Conservation (phyloP, 345 rosid species). For the Toxicodendron radicans region DNA sequence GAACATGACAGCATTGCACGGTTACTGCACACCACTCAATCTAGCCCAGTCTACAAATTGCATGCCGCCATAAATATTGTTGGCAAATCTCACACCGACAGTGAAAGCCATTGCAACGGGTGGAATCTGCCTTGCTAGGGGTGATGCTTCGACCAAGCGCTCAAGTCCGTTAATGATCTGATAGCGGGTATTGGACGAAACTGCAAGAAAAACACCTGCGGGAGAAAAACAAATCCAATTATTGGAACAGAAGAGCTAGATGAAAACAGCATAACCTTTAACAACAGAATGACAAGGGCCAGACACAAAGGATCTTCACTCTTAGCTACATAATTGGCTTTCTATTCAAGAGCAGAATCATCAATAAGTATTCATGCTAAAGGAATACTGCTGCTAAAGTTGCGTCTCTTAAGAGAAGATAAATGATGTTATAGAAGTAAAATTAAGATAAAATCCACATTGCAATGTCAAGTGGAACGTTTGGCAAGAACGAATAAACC, state of each 20-base stretch:
- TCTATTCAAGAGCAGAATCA: not conserved
- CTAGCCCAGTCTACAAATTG: constrained; percentile 95
- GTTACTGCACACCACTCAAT: constrained; percentile 61
- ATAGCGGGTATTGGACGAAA: constrained; percentile 86
- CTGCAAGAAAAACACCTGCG: constrained; percentile 71
- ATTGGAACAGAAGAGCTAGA: not conserved
- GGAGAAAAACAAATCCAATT: not conserved
- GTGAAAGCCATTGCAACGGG: constrained; percentile 86
- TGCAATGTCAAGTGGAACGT: no score
- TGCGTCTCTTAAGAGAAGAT: no score
- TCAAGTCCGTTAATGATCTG: constrained; percentile 81
- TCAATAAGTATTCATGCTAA: not conserved
- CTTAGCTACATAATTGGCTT: not conserved
- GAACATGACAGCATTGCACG: not conserved
- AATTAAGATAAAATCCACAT: no score
- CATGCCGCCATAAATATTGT: constrained; percentile 87
- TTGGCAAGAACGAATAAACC: not conserved
- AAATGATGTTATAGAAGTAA: no score
- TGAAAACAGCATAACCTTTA: not conserved
- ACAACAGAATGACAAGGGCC: not conserved
- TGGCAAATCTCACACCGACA: constrained; percentile 75
- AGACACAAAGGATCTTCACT: not conserved
- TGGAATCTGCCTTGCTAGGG: constrained; percentile 67
- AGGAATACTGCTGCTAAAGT: no score
- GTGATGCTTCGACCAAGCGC: constrained; percentile 68